Percentiles rank a stretch among this genome's conserved stretches.
phyloP scores from a whole-genome alignment of 2,329 filamentous ascomycete genomes.

The Grosmannia serpens region DNA sequence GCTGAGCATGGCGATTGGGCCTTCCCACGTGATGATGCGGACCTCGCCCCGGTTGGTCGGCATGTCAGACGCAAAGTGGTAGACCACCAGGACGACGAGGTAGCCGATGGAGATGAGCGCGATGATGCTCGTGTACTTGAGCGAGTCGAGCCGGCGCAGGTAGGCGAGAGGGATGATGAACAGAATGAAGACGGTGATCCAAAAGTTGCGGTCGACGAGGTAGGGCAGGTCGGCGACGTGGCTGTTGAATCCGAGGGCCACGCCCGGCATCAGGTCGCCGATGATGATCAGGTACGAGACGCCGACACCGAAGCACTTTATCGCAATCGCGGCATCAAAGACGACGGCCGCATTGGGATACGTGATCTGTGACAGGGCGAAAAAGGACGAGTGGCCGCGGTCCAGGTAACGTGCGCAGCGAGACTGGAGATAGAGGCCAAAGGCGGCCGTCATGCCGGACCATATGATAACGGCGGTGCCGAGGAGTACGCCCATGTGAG shows the following conservation, averaged over 20 bases:
- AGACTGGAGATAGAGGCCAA: slow-evolving; percentile 90
- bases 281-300: slow-evolving; percentile 99
- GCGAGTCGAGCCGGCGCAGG: slow-evolving; percentile 76
- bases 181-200: slow-evolving; percentile 96
- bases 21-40: slow-evolving; percentile 65
- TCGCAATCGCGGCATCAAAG: slow-evolving; percentile 89
- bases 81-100: slow-evolving; percentile 82
- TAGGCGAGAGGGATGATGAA: slow-evolving; percentile 93
- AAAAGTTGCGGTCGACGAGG: slow-evolving; percentile 83
- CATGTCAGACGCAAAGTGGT: slow-evolving; percentile 77
- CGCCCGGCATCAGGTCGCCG: slow-evolving; percentile 93
- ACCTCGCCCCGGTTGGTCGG: slow-evolving; percentile 61
- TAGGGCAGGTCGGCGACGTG: slow-evolving; percentile 55
- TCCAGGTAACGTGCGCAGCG: slow-evolving; percentile 90
- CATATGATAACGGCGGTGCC: slow-evolving; percentile 79
- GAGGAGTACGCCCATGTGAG: slow-evolving; percentile 85
- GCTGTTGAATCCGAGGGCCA: slow-evolving; percentile 68
- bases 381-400: slow-evolving; percentile 79
- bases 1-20: slow-evolving; percentile 66
- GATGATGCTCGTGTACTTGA: slow-evolving; percentile 93
- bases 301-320: slow-evolving; percentile 96
- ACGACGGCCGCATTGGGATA: slow-evolving; percentile 93
- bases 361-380: slow-evolving; percentile 91
- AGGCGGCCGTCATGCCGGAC: slow-evolving; percentile 79
- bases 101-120: slow-evolving; percentile 91